Evolutionary conservation across 164 flowering plant genomes (phyloP).

Genomic region (Tetracentron sinense): DNA sequence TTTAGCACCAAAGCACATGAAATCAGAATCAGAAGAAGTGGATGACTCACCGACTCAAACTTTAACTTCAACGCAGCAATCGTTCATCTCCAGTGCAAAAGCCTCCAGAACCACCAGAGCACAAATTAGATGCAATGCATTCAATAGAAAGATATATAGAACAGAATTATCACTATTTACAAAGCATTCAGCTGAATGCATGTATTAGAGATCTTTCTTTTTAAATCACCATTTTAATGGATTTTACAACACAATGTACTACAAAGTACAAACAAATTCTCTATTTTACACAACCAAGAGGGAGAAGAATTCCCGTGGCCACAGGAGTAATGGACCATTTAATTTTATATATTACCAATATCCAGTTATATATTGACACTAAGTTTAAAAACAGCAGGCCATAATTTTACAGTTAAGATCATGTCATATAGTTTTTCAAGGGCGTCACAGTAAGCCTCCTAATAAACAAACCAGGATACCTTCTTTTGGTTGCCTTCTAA

Average conservation of each 20-base stretch:
- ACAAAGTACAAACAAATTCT: not conserved
- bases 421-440: conserved; percentile 23
- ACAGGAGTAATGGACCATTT: not conserved
- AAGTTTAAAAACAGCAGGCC: conserved; percentile 2
- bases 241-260: too few species aligned
- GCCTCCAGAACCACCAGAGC: conserved; percentile 63
- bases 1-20: not conserved
- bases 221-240: not conserved
- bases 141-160: conserved; percentile 18
- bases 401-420: conserved; percentile 4
- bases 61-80: conserved; percentile 24
- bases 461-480: conserved; percentile 84
- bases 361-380: not conserved
- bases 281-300: not conserved
- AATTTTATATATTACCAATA: too few species aligned
- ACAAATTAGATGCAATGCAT: conserved; percentile 51
- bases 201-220: not conserved
- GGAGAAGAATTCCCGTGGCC: not conserved
- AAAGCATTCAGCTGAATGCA: not conserved
- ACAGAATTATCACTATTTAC: not conserved
- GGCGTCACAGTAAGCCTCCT: conserved; percentile 41
- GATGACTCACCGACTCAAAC: conserved; percentile 23
- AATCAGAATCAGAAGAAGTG: not conserved
- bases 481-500: conserved; percentile 77
- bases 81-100: conserved; percentile 42